Evolutionary conservation across 164 flowering plant species (phyloP).

Genomic region (Sedum album): DNA sequence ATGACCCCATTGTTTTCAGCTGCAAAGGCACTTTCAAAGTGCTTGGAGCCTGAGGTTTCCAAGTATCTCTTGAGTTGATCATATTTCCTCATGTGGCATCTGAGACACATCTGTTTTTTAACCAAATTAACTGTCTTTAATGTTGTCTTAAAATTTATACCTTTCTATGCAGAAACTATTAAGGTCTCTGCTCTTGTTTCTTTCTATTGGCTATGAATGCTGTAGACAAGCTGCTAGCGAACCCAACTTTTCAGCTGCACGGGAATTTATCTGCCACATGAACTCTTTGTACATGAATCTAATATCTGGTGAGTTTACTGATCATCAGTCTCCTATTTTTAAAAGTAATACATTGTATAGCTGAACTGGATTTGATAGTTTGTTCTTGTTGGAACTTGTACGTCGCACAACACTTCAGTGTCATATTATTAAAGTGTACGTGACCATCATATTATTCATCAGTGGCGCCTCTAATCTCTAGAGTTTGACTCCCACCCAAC

Average conservation of each 20-base stretch:
- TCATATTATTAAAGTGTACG: not conserved
- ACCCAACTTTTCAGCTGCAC: slow-evolving; percentile 32
- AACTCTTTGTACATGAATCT: slow-evolving; percentile 25
- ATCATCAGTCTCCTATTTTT: not conserved
- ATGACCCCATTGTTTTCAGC: slow-evolving; percentile 34
- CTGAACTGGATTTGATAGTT: not conserved
- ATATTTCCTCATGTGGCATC: not conserved
- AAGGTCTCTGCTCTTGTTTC: slow-evolving; percentile 41
- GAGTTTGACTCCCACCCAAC: too few species aligned
- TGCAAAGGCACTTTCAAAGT: slow-evolving; percentile 41
- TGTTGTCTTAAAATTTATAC: too few species aligned
- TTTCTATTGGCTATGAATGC: slow-evolving; percentile 51
- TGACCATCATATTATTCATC: too few species aligned
- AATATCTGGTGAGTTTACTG: slow-evolving; percentile 35
- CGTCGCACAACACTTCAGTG: not conserved
- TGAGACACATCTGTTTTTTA: not conserved
- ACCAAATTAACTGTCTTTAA: too few species aligned
- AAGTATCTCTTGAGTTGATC: not conserved
- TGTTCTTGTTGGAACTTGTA: not conserved
- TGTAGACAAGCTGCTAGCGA: slow-evolving; percentile 54
- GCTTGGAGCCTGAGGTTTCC: slow-evolving; percentile 43
- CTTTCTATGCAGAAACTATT: slow-evolving; percentile 64
- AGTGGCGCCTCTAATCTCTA: too few species aligned
- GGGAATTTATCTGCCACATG: slow-evolving; percentile 34
- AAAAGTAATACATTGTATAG: not conserved